Conservation (phyloP, 257 asterid genomes). For the Solanum appendiculatum region DNA sequence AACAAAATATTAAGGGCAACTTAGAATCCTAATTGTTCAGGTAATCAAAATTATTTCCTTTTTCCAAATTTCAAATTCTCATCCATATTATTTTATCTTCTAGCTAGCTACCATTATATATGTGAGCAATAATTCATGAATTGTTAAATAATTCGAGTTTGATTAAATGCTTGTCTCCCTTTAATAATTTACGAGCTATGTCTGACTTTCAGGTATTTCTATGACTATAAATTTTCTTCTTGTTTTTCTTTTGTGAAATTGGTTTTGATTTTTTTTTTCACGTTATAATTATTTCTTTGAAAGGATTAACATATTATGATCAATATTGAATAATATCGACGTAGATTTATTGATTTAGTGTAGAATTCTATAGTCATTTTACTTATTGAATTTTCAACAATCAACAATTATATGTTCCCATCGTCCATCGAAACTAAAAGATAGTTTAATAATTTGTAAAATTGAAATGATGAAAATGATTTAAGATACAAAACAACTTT, state of each 20-base stretch:
- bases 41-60: not conserved
- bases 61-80: not conserved
- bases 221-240: not conserved
- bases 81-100: not conserved
- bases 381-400: too few species aligned
- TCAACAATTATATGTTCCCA: too few species aligned
- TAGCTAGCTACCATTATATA: not conserved
- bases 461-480: not conserved
- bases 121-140: not conserved
- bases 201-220: not conserved
- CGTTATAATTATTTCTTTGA: not conserved
- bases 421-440: too few species aligned
- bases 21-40: not conserved
- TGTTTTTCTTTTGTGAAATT: not conserved
- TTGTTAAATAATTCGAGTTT: not conserved
- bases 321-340: not conserved
- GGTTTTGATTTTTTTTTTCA: not conserved
- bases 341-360: too few species aligned
- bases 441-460: not conserved
- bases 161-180: not conserved
- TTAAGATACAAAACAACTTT: not conserved
- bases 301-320: not conserved
- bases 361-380: too few species aligned
- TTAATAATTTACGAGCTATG: not conserved
- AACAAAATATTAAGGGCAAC: not conserved